These are phyloP conservation scores for Antrodiella citrinella DNA, from an alignment of 768 basidiomycete genomes.

Conservation along the genomic window DNA sequence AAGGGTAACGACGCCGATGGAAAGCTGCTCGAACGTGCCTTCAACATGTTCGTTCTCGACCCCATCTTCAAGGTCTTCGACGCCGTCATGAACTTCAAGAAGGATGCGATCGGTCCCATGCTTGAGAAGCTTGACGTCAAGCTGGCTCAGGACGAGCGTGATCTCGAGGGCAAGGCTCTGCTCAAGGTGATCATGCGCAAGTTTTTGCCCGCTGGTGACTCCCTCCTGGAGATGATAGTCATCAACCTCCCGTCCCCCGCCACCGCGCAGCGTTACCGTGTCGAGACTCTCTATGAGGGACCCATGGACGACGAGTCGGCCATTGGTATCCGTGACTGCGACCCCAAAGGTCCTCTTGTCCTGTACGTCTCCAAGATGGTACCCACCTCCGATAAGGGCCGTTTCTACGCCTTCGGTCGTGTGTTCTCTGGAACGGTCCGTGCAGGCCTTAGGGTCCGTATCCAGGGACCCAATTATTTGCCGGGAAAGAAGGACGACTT, in stretches of 20 bases:
- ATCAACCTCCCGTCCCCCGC: slow-evolving; percentile 97
- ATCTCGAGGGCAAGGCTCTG: slow-evolving; percentile 90
- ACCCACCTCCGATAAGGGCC: slow-evolving; percentile 98
- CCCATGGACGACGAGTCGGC: slow-evolving; percentile 99
- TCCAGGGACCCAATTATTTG: slow-evolving; percentile 97
- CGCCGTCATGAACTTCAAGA: slow-evolving; percentile 99
- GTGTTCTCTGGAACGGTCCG: slow-evolving; percentile 98
- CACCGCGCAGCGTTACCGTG: slow-evolving; percentile 97
- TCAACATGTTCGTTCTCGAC: slow-evolving; percentile 97
- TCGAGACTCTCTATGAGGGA: slow-evolving; percentile 98
- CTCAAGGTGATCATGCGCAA: slow-evolving; percentile 99
- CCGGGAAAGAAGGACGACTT: slow-evolving; percentile 99
- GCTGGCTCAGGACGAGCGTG: slow-evolving; percentile 81
- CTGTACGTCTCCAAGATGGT: slow-evolving; percentile 99
- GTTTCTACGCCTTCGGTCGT: slow-evolving; percentile 99
- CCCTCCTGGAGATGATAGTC: slow-evolving; percentile 99
- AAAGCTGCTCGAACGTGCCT: slow-evolving; percentile 93
- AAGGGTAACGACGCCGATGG: slow-evolving; percentile 68
- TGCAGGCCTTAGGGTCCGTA: slow-evolving; percentile 96
- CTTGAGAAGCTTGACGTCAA: slow-evolving; percentile 96
- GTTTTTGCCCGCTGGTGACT: slow-evolving; percentile 98
- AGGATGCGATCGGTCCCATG: slow-evolving; percentile 74
- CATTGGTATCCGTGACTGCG: slow-evolving; percentile 96
- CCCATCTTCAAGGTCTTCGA: slow-evolving; percentile 99
- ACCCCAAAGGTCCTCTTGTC: slow-evolving; percentile 93